Evolutionary conservation across 148 eudicot genomes (phyloP).

Genomic region (Fagopyrum homotropicum): DNA sequence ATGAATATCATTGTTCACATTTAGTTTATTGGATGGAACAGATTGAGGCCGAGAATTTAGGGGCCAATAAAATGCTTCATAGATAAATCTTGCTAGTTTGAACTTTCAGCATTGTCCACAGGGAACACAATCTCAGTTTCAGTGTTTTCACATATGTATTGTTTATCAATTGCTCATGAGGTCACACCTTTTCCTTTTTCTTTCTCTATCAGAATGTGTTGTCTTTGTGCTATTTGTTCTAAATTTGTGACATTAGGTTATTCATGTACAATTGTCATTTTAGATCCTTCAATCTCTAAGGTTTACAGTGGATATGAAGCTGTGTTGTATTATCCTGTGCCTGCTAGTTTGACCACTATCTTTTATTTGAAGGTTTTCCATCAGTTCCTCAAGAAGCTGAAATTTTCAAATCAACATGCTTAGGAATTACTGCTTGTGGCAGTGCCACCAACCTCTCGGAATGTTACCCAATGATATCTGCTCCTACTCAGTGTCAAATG

Average conservation of each 20-base stretch:
- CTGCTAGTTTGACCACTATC: slow-evolving; percentile 14
- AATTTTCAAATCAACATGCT: slow-evolving; percentile 23
- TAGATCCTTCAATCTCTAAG: neutral
- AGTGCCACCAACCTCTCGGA: slow-evolving; percentile 19
- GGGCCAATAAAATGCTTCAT: neutral
- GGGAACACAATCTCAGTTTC: neutral
- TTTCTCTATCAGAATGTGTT: neutral
- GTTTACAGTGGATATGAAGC: neutral
- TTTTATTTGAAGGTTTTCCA: slow-evolving; percentile 26
- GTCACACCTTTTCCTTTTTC: neutral
- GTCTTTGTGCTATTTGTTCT: neutral
- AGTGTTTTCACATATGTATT: neutral
- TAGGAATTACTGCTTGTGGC: slow-evolving; percentile 21
- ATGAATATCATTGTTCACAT: too few relatives aligned
- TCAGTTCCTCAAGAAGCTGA: slow-evolving; percentile 31
- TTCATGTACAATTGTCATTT: neutral
- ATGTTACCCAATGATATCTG: slow-evolving; percentile 30
- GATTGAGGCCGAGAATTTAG: neutral
- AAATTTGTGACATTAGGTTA: neutral
- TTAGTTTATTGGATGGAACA: neutral
- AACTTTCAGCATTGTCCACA: neutral
- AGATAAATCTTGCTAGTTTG: neutral
- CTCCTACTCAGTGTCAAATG: slow-evolving; percentile 34
- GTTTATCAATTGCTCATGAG: neutral
- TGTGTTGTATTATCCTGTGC: neutral